Evolutionary conservation across 2,329 filamentous ascomycete genomes (phyloP), one percentile per base, ranked within the genome.

Genomic region (Scedosporium minutisporum): DNA sequence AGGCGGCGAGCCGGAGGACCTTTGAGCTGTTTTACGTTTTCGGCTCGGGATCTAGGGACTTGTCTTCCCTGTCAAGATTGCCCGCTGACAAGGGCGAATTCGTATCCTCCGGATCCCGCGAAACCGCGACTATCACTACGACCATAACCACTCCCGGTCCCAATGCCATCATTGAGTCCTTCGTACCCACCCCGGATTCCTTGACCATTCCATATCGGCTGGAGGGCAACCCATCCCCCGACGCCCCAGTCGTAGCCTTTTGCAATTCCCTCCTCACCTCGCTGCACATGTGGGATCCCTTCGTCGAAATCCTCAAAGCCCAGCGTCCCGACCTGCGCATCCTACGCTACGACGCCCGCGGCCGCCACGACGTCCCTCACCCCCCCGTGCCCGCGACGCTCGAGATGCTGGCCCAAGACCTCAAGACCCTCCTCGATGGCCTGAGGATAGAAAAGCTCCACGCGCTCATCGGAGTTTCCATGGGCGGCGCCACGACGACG

Each of bases 1-100:
- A 78, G 23, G 73, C 77, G 57, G 84, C 83, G 68, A 78, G 75
- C 10, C 79, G 85, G 55, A 80, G 88, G 18, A 79, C 80, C 0
- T 95, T 90, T 74, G 78, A 83, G 41, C 83, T 93, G 65, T 90
- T 90, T 72, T 93, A 95, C 73, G 86, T 88, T 10, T 96, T 96
- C 69, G 89, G 90, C 0, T 82, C 88, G 0, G 89, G 84, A 0
- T 86, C 89, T 0, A 82, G 89, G 25, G 88, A 93, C 66, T 78
- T 93, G 3, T 68, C 78, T 0, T 80, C 82, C 5, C 74, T 91
- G 1, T 77, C 82, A 0, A 73, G 73, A 1, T 75, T 83, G 3
- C 77, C 80, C 3, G 74, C 78, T 1, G 70, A 75, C 1, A 68
- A 71, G 0, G 77, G 79, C 0, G 72, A 77, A 0, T 89, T 86